Evolutionary conservation across 352 stramenopile genomes (phyloP).

Genomic region (Globisporangium heterothallicum): DNA sequence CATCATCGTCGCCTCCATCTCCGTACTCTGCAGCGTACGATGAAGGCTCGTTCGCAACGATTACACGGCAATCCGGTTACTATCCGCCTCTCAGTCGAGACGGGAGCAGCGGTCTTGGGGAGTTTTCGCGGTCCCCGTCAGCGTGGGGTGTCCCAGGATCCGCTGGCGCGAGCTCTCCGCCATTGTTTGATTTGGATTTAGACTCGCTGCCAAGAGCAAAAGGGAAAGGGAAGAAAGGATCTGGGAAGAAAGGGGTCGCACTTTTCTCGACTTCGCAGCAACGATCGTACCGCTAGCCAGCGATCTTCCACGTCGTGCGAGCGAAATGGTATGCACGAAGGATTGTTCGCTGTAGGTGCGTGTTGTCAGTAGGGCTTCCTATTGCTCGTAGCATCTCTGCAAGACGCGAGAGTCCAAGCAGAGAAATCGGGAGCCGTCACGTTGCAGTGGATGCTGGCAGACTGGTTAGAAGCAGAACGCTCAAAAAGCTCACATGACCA

Average conservation of each 20-base stretch:
- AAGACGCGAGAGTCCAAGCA: too few relatives aligned
- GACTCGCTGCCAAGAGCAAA: conserved; percentile 14
- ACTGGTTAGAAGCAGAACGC: too few relatives aligned
- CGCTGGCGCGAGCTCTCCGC: conserved; percentile 21
- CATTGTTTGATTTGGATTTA: conserved; percentile 24
- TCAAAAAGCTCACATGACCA: too few relatives aligned
- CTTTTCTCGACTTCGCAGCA: conserved; percentile 72
- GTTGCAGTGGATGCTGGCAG: too few relatives aligned
- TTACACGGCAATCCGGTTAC: conserved; percentile 73
- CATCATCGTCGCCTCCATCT: conserved; percentile 11
- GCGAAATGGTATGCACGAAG: too few relatives aligned
- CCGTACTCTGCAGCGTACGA: conserved; percentile 15
- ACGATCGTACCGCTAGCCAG: conserved; percentile 56
- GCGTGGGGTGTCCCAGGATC: conserved; percentile 46
- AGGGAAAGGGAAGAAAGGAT: conserved; percentile 50
- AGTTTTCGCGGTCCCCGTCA: conserved; percentile 26
- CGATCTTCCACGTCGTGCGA: too few relatives aligned
- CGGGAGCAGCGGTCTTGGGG: conserved; percentile 4
- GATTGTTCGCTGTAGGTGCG: too few relatives aligned
- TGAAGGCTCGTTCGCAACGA: conserved; percentile 56
- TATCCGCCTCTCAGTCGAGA: conserved; percentile 45
- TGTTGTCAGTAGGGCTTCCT: too few relatives aligned
- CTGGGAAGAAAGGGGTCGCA: conserved; percentile 61
- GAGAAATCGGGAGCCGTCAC: too few relatives aligned
- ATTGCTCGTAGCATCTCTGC: too few relatives aligned